phyloP scores from a whole-genome alignment of 148 eudicot genomes.

The Fallopia convolvulus region DNA sequence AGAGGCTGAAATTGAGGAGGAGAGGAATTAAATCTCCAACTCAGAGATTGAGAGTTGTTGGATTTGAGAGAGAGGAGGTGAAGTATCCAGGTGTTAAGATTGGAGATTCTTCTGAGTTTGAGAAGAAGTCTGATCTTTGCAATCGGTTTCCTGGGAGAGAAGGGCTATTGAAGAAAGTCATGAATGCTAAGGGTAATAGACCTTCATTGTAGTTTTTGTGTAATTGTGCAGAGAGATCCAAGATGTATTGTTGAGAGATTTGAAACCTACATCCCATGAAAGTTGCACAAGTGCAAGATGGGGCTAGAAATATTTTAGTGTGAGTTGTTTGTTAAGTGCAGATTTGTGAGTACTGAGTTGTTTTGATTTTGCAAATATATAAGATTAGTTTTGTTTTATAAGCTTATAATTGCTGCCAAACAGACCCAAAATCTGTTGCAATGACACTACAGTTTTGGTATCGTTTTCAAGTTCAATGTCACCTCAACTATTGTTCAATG shows the following conservation, averaged over 20 bases:
- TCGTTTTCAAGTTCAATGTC: too few relatives aligned
- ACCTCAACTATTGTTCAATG: too few relatives aligned
- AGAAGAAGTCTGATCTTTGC: background rate
- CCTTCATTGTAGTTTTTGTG: background rate
- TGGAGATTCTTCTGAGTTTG: background rate
- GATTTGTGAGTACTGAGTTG: too few relatives aligned
- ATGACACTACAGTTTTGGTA: too few relatives aligned
- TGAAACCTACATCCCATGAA: too few relatives aligned
- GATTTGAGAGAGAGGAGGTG: background rate
- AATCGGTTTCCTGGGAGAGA: conserved; percentile 72
- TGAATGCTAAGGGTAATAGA: conserved; percentile 14
- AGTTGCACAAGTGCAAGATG: background rate
- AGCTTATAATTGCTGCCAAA: too few relatives aligned
- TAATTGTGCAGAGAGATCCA: background rate
- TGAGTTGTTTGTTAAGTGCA: background rate
- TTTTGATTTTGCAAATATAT: too few relatives aligned
- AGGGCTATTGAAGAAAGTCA: conserved; percentile 38
- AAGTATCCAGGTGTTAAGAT: background rate
- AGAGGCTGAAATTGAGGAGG: conserved; percentile 38
- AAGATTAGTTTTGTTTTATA: too few relatives aligned
- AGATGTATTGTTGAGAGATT: too few relatives aligned
- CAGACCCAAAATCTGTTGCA: too few relatives aligned
- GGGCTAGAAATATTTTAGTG: background rate
- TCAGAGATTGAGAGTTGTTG: background rate
- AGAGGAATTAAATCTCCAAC: background rate